A percentile compares a stretch with the other conserved stretches of the same genome.
Conservation (phyloP, 495 filamentous ascomycete species). For the Daldinia decipiens region DNA sequence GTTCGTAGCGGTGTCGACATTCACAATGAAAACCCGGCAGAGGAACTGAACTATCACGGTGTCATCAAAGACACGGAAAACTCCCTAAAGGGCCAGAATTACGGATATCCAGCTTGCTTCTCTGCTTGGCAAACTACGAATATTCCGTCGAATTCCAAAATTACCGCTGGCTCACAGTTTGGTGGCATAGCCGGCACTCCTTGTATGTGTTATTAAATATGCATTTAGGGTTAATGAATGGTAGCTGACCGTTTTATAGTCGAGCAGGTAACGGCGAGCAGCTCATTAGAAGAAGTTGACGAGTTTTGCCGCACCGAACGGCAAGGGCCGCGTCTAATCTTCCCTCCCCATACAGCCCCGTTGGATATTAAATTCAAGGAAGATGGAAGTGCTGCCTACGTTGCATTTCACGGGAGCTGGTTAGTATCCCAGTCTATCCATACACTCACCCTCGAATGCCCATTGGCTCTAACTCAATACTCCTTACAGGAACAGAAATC, state of each 20-base stretch:
- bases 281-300: slow-evolving; percentile 47
- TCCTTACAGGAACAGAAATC: slow-evolving; percentile 52
- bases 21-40: slow-evolving; percentile 73
- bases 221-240: neutral
- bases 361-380: slow-evolving; percentile 63
- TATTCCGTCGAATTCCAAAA: slow-evolving; percentile 58
- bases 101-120: slow-evolving; percentile 72
- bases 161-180: slow-evolving; percentile 64
- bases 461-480: neutral
- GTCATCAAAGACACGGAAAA: slow-evolving; percentile 61
- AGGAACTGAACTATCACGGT: slow-evolving; percentile 75
- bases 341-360: slow-evolving; percentile 66
- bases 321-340: slow-evolving; percentile 60
- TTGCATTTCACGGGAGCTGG: slow-evolving; percentile 69
- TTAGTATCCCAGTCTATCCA: slow-evolving; percentile 31
- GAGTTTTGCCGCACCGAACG: slow-evolving; percentile 52
- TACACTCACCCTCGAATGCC: neutral
- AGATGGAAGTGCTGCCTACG: slow-evolving; percentile 53
- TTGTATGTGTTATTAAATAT: slow-evolving; percentile 21
- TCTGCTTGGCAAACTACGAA: slow-evolving; percentile 66
- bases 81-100: slow-evolving; percentile 57
- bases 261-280: slow-evolving; percentile 38
- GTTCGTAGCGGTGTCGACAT: slow-evolving; percentile 63
- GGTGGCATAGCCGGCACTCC: slow-evolving; percentile 41
- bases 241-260: neutral